Evolutionary conservation across 331 rosid genomes (phyloP), one percentile per base, ranked within the genome.

Genomic region (Malus hybrid): DNA sequence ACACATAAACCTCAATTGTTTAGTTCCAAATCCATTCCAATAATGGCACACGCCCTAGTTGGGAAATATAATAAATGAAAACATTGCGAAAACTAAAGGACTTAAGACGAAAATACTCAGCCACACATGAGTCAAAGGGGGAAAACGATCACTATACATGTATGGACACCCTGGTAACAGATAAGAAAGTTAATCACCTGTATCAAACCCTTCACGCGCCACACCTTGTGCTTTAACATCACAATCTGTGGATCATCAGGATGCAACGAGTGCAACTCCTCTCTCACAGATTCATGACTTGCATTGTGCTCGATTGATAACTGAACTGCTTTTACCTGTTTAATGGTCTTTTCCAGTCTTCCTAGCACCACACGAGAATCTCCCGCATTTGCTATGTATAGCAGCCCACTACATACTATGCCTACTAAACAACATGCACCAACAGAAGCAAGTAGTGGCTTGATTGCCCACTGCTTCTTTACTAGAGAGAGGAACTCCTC

Each of bases 121-220:
- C 27, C 67, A 60, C 54, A 56, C 57, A 59, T 7, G 15, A 36
- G 19, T 73, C 55, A 73, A 39, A 39, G 29, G 66, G 66, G 61
- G 33, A 46, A 54, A 24, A 50, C 22, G 28, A 69, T 18, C 74
- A 67, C 42, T 28, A 55, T 65, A 7, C 31, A 7, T 27, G 16
- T 12, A 1, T 6, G 20, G 0, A 0, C 16, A 52, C 9, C 44
- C 44, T 39, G 74, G 39, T 57, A 57, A 36, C 29, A 77, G 66
- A 71, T 7, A 6, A 29, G 73, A 61, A 59, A 60, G 56, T 31
- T 29, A 62, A 63, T 77, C 59, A 94, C 99, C 99, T 95, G 99
- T 77, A 95, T 95, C 44, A 95, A 76, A 80, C 99, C 99, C 90
- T 95, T 95, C 83, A 95, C 99, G 5, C 99, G 99, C 99, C 99